phyloP scores from a whole-genome alignment of 2,329 filamentous ascomycete species.

The Sarocladium brachiariae region DNA sequence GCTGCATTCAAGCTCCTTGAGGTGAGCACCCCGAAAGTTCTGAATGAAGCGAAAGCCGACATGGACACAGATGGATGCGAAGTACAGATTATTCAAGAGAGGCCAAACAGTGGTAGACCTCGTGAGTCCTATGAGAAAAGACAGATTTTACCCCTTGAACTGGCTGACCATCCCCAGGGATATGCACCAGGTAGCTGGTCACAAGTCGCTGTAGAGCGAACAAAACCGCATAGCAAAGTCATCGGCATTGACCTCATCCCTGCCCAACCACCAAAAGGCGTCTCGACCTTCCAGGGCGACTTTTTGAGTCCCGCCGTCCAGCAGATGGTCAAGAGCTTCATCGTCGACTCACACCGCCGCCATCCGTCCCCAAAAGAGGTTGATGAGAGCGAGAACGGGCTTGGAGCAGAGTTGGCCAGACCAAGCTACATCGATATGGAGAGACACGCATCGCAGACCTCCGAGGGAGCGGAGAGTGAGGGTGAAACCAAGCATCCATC shows the following conservation, averaged over 20 bases:
- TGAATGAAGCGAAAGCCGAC: too few relatives aligned
- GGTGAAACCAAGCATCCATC: slow-evolving; percentile 20
- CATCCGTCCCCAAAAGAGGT: slow-evolving; percentile 12
- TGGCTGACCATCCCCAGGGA: slow-evolving; percentile 41
- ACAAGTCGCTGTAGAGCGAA: slow-evolving; percentile 74
- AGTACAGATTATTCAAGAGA: slow-evolving; percentile 68
- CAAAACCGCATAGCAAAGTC: slow-evolving; percentile 68
- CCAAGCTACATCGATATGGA: slow-evolving; percentile 4
- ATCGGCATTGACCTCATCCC: slow-evolving; percentile 93
- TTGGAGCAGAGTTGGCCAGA: slow-evolving; percentile 48
- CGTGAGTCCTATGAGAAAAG: slow-evolving; percentile 44
- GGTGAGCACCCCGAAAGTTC: slow-evolving; percentile 36
- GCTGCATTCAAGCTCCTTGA: slow-evolving; percentile 92
- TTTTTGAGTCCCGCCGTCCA: slow-evolving; percentile 75
- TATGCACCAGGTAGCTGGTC: slow-evolving; percentile 73
- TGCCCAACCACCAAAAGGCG: slow-evolving; percentile 80
- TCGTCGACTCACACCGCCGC: slow-evolving; percentile 48
- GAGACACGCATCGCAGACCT: slow-evolving; percentile 18
- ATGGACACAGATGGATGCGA: slow-evolving; percentile 63
- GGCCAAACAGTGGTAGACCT: slow-evolving; percentile 88
- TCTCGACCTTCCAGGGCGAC: slow-evolving; percentile 93
- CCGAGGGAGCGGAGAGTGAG: slow-evolving; percentile 17
- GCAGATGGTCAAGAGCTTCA: slow-evolving; percentile 67
- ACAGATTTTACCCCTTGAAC: too few relatives aligned
- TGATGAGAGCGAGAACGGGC: slow-evolving; percentile 12